Evolutionary conservation across 2,329 filamentous ascomycete species (phyloP), one percentile per base, ranked within the genome.

Genomic region (Coleophoma eucalyptorum): DNA sequence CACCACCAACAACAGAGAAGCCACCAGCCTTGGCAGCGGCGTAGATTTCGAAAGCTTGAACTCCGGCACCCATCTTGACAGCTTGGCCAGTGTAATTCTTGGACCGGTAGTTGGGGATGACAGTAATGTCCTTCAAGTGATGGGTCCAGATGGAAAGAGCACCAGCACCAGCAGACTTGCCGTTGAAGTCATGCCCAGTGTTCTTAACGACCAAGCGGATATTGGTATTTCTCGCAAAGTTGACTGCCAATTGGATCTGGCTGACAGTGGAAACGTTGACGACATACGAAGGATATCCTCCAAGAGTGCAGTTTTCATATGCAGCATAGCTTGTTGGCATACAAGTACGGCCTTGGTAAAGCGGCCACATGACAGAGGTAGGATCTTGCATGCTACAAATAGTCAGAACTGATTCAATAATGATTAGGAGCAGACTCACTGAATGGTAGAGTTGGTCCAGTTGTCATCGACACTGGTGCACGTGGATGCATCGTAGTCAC

Each of bases 161-260:
- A n/a, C 50, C 50, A 3, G 46, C 67, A 32, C 74, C 75, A 5
- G 69, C 67, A 0, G 72, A 76, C 49, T 71, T 70, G 16, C 74
- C 74, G 32, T 65, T 67, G 53, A 72, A 77, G 54, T 49, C 37
- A 19, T 49, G 47, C 4, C 47, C 47, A 18, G 47, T 42, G 13
- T 33, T 34, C 49, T 57, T 57, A 20, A 57, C 48, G 7, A 55
- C 38, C 7, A 57, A 13, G 26, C 55, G 43, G 7, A 57, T 40
- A 38, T 55, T 54, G 7, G 43, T 42, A 16, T 55, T 52, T 38
- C 50, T 43, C 15, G 55, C 55, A 49, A 62, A 65, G 37, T 59
- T 62, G 52, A 69, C 57, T 4, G 67, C 67, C 7, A 48, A 58
- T 3, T 55, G 54, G 21, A 67, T 53, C 26, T 71, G 64, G 6